Evolutionary conservation across 2,329 filamentous ascomycete species (phyloP).

Genomic region (Ploettnerulaceae sp.): DNA sequence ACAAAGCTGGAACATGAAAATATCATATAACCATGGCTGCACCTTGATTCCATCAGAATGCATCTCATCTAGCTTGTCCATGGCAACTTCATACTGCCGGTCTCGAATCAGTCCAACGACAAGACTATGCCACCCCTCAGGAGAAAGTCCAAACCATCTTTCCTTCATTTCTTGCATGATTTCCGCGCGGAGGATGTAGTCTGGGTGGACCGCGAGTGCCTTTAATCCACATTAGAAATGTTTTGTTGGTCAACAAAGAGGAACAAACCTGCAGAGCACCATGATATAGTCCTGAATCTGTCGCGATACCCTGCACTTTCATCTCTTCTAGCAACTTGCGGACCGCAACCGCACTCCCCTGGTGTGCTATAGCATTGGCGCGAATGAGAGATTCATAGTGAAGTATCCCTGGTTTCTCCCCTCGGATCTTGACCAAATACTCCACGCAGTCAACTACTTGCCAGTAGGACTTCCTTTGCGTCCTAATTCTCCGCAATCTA

Average conservation of each 20-base stretch:
- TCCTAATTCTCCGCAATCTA: conserved; percentile 40
- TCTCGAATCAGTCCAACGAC: conserved; percentile 74
- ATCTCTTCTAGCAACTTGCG: conserved; percentile 67
- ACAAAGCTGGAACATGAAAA: conserved; percentile 69
- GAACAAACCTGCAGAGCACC: conserved; percentile 59
- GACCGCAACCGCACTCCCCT: conserved; percentile 64
- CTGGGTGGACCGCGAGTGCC: conserved; percentile 76
- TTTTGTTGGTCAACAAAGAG: background rate
- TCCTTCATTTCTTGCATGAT: conserved; percentile 70
- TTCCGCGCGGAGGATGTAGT: conserved; percentile 69
- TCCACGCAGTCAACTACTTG: conserved; percentile 46
- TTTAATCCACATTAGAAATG: conserved; percentile 29
- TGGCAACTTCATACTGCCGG: conserved; percentile 74
- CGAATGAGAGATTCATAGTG: conserved; percentile 73
- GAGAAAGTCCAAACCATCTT: conserved; percentile 62
- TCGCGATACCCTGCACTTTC: conserved; percentile 52
- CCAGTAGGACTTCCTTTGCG: conserved; percentile 36
- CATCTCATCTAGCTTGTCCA: conserved; percentile 66
- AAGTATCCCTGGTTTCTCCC: conserved; percentile 49
- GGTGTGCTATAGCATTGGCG: conserved; percentile 57
- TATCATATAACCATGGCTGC: conserved; percentile 70
- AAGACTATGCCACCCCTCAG: conserved; percentile 60
- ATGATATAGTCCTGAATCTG: conserved; percentile 65
- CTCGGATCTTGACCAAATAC: conserved; percentile 52
- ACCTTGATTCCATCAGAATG: conserved; percentile 49